Evolutionary conservation across 352 stramenopile genomes (phyloP), one percentile per base, ranked within the genome.

Genomic region (Globisporangium alternatum): DNA sequence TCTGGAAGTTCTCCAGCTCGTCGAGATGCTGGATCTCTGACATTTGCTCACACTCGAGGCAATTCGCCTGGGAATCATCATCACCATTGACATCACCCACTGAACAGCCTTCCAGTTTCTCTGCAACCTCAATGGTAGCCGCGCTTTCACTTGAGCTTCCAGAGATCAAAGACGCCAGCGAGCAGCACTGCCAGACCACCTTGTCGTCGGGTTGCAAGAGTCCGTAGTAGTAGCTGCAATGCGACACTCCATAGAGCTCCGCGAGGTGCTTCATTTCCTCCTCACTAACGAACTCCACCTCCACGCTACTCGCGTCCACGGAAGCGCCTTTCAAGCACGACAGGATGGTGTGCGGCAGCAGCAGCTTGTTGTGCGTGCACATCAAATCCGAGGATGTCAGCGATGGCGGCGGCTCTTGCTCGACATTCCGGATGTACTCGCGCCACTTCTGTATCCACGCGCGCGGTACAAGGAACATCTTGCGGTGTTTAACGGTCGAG

Each of bases 391-490:
- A 72, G 9, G 65, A 68, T 0, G 64, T 70, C 13, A 92, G 62
- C 21, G 64, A 48, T 0, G 70, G 49, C 9, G 83, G 83, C 7
- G 47, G 53, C 12, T 72, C 54, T 47, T 76, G 56, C 21, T 89
- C 71, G n/a, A 93, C 72, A 55, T 92, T 76, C 19, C 80, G 81
- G 67, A 95, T 90, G 54, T 92, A 91, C 33, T 77, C 68, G 39
- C 83, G 78, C 86, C 86, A 95, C 19, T 76, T 64, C 30, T 64
- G 25, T 45, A 91, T 75, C 86, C 86, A 95, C 2, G 22, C 57
- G n/a, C 72, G 69, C 39, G 75, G 69, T 0, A 95, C 62, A 19
- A 95, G 52, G 67, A 90, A 92, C 70, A 90, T 73, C 17, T 73
- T 76, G 5, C 69, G 45, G 2, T 66, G 67, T n/a, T 33, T 53